phyloP scores from a whole-genome alignment of 2,329 filamentous ascomycete genomes.

The Verticillium albo-atrum region DNA sequence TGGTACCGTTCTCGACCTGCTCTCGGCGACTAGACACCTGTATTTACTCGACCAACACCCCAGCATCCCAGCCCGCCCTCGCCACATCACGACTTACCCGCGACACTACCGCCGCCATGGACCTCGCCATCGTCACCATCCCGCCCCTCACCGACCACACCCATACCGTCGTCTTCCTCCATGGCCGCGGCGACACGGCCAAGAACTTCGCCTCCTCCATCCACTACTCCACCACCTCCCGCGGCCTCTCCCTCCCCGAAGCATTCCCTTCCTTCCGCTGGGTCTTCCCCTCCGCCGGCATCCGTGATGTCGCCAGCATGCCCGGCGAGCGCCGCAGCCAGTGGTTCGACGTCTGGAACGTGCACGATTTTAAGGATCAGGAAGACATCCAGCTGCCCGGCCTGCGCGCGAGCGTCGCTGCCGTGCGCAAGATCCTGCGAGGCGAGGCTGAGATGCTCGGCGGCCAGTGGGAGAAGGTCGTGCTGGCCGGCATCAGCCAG shows the following conservation, averaged over 20 bases:
- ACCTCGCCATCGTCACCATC: slow-evolving; percentile 7
- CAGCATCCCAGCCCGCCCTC: not conserved
- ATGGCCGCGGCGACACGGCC: slow-evolving; percentile 37
- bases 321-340: slow-evolving; percentile 22
- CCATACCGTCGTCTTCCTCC: slow-evolving; percentile 40
- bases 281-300: slow-evolving; percentile 42
- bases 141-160: slow-evolving; percentile 22
- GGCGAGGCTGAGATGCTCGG: slow-evolving; percentile 29
- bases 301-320: slow-evolving; percentile 18
- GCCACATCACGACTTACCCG: too few relatives aligned
- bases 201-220: slow-evolving; percentile 25
- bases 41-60: not conserved
- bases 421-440: slow-evolving; percentile 25
- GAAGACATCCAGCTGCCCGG: slow-evolving; percentile 38
- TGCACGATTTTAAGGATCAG: slow-evolving; percentile 29
- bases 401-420: slow-evolving; percentile 29
- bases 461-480: slow-evolving; percentile 30
- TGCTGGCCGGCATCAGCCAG: slow-evolving; percentile 42
- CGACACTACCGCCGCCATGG: slow-evolving; percentile 1
- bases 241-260: slow-evolving; percentile 26
- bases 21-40: not conserved
- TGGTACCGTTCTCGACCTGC: not conserved
- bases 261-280: slow-evolving; percentile 41
- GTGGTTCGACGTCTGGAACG: slow-evolving; percentile 49
- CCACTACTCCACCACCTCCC: slow-evolving; percentile 22